These are phyloP conservation scores for Seiridium cupressi DNA, from an alignment of 2,329 filamentous ascomycete species.

Conservation along the genomic window DNA sequence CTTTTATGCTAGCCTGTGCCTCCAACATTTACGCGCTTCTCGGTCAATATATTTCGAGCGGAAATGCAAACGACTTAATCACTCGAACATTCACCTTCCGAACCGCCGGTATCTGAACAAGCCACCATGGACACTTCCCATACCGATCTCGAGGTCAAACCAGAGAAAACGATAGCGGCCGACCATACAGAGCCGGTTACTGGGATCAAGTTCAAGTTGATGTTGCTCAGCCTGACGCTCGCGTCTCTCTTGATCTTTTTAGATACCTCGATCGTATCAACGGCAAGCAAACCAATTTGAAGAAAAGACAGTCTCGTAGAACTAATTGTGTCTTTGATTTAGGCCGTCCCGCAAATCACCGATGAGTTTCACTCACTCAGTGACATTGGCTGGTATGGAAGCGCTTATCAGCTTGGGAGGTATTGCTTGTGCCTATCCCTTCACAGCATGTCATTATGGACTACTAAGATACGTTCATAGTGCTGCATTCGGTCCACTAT, in stretches of 20 bases:
- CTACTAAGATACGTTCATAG: background rate
- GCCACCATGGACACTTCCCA: background rate
- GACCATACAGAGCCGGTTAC: background rate
- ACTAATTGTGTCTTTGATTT: background rate
- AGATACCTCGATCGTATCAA: background rate
- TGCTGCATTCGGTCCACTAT: background rate
- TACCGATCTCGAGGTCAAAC: background rate
- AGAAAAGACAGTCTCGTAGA: background rate
- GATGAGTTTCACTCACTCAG: background rate
- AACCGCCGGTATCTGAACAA: background rate
- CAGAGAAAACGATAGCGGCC: background rate
- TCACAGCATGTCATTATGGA: background rate
- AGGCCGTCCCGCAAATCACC: constrained; percentile 1
- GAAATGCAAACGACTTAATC: background rate
- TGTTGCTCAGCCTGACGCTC: background rate
- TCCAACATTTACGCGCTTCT: background rate
- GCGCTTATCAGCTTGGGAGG: background rate
- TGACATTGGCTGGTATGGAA: constrained; percentile 3
- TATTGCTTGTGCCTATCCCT: background rate
- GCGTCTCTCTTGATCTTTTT: background rate
- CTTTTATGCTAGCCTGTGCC: background rate
- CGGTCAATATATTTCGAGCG: background rate
- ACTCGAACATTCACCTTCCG: background rate
- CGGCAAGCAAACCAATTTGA: background rate
- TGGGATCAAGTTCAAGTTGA: background rate